Evolutionary conservation across 345 rosid genomes (phyloP).

Genomic region (Salix purpurea): DNA sequence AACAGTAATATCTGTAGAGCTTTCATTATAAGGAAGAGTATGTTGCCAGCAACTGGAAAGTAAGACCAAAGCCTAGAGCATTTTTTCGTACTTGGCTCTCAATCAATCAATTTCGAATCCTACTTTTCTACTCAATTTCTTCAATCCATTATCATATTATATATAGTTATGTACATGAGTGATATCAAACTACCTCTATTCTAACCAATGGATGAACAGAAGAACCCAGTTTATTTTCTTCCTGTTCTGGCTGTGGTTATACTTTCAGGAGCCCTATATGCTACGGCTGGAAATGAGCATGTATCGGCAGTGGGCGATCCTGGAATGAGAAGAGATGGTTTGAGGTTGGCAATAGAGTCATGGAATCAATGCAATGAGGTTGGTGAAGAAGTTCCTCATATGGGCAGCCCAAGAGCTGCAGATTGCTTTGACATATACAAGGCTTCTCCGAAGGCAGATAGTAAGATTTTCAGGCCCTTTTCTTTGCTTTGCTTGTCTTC

Average conservation of each 20-base stretch:
- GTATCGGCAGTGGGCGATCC: constrained; percentile 67
- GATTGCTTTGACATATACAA: constrained; percentile 69
- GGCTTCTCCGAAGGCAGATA: neutral
- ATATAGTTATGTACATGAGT: neutral
- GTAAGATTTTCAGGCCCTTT: neutral
- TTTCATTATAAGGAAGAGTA: constrained; percentile 16
- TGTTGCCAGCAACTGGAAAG: constrained; percentile 10
- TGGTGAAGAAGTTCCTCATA: constrained; percentile 59
- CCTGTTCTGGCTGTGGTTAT: constrained; percentile 9
- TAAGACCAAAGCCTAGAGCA: constrained; percentile 4
- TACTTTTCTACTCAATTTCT: neutral
- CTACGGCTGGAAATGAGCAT: constrained; percentile 21
- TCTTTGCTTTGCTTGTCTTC: neutral
- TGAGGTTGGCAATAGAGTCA: constrained; percentile 74
- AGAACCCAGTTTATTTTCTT: neutral
- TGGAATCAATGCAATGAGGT: constrained; percentile 95
- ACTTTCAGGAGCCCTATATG: neutral
- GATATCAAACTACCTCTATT: constrained; percentile 4
- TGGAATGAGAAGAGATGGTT: constrained; percentile 69
- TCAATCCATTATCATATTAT: neutral
- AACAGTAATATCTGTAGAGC: neutral
- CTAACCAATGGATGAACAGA: constrained; percentile 23
- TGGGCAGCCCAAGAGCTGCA: constrained; percentile 87
- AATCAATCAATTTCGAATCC: neutral
- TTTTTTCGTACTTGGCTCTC: neutral